Evolutionary conservation across 306 rosid species (phyloP).

Genomic region (Aeschynomene evenia): DNA sequence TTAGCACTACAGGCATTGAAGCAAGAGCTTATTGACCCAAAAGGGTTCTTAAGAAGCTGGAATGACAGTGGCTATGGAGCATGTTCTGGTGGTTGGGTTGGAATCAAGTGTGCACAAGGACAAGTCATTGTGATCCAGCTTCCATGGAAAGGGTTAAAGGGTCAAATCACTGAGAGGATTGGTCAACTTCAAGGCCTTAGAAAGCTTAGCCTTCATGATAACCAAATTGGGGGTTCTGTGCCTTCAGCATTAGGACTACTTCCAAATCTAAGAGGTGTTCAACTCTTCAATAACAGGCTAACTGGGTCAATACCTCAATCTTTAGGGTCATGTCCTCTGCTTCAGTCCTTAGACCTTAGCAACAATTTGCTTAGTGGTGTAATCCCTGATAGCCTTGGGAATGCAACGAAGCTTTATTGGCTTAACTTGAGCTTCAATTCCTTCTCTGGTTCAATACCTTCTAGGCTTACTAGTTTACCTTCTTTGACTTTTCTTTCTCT

Average conservation of each 20-base stretch:
- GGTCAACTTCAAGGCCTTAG: constrained; percentile 76
- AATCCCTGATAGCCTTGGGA: constrained; percentile 67
- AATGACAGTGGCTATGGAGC: constrained; percentile 84
- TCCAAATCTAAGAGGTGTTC: constrained; percentile 81
- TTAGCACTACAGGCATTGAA: constrained; percentile 81
- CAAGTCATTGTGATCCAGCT: constrained; percentile 88
- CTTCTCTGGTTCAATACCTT: constrained; percentile 61
- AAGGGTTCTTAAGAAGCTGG: constrained; percentile 83
- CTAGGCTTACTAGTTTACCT: constrained; percentile 39
- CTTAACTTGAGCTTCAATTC: constrained; percentile 75
- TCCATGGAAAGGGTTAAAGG: constrained; percentile 82
- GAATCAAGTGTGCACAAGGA: constrained; percentile 93
- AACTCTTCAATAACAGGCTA: constrained; percentile 69
- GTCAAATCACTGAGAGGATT: constrained; percentile 63
- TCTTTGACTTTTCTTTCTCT: constrained; percentile 59
- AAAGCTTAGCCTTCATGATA: constrained; percentile 87
- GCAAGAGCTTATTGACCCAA: constrained; percentile 72
- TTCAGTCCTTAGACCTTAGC: constrained; percentile 75
- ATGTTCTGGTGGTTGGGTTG: constrained; percentile 85
- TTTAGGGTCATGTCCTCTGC: constrained; percentile 65
- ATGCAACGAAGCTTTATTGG: constrained; percentile 68
- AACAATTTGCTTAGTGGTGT: constrained; percentile 58
- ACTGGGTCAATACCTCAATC: constrained; percentile 78
- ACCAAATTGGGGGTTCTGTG: constrained; percentile 63
- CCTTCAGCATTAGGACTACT: constrained; percentile 75